Conservation (phyloP, 345 rosid species). For the Eucalyptus caleyi region DNA sequence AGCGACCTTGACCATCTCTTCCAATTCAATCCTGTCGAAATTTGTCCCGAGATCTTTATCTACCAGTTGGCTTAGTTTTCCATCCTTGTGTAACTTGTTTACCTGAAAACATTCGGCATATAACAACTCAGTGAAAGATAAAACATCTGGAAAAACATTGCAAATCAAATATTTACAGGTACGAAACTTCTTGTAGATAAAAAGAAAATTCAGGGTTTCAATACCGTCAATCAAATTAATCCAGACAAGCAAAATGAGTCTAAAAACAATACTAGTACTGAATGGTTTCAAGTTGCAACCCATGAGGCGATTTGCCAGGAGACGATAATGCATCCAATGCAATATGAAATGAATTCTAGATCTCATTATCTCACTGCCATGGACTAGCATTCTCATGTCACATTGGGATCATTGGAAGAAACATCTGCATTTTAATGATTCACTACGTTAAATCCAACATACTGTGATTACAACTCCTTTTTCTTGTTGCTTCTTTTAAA, state of each 20-base stretch:
- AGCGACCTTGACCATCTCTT: slow-evolving; percentile 27
- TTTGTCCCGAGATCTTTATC: slow-evolving; percentile 64
- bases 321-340: neutral
- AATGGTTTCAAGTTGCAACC: neutral
- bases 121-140: neutral
- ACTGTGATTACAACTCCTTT: neutral
- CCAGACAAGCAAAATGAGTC: neutral
- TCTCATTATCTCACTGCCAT: neutral
- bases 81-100: slow-evolving; percentile 81
- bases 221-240: neutral
- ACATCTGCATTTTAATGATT: neutral
- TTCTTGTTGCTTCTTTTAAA: neutral
- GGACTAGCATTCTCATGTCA: neutral
- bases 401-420: neutral
- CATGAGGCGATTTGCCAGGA: neutral
- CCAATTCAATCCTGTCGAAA: slow-evolving; percentile 56
- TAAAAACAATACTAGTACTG: neutral
- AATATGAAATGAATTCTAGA: neutral
- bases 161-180: neutral
- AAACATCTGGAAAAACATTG: neutral
- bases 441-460: neutral
- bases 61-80: slow-evolving; percentile 55
- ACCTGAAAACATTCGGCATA: slow-evolving; percentile 33
- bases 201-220: neutral
- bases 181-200: neutral